A percentile compares a stretch with the other conserved stretches of the same genome.
Evolutionary conservation across 2,329 filamentous ascomycete species (phyloP).

Genomic region (Sclerotinia sclerotiorum): DNA sequence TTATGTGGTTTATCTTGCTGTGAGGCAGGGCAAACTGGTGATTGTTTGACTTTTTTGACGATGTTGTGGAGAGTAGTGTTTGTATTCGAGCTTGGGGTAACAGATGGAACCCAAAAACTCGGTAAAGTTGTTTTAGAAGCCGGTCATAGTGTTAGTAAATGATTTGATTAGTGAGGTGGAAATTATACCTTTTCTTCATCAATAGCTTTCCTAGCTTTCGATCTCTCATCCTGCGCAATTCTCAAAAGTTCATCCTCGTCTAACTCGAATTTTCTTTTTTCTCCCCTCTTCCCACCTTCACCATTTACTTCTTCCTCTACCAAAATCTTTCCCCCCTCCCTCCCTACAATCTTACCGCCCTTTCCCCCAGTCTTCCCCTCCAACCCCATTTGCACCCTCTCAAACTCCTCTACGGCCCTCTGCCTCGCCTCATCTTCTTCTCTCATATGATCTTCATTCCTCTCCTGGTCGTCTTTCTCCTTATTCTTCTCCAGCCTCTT

Average conservation of each 20-base stretch:
- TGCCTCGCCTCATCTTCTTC: constrained; percentile 68
- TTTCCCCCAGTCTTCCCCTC: constrained; percentile 42
- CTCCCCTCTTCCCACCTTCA: constrained; percentile 42
- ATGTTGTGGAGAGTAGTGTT: constrained; percentile 56
- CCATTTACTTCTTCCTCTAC: constrained; percentile 42
- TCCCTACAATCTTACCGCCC: constrained; percentile 44
- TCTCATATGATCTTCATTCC: constrained; percentile 57
- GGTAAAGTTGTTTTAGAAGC: constrained; percentile 68
- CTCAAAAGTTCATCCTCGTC: constrained; percentile 73
- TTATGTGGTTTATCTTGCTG: constrained; percentile 64
- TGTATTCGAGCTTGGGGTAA: constrained; percentile 68
- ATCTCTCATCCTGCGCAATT: constrained; percentile 67
- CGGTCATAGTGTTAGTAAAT: constrained; percentile 26
- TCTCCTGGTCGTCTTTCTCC: constrained; percentile 61
- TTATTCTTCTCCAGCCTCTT: constrained; percentile 71
- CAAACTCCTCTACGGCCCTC: constrained; percentile 77
- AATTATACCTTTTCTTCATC: constrained; percentile 66
- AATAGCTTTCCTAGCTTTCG: constrained; percentile 67
- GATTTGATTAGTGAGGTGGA: neutral
- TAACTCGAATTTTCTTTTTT: constrained; percentile 76
- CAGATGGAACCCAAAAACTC: constrained; percentile 89
- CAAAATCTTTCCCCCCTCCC: constrained; percentile 46
- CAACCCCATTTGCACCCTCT: constrained; percentile 74
- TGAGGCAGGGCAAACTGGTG: constrained; percentile 76
- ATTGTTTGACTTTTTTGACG: constrained; percentile 62